These are phyloP conservation scores for Triticum turgidum DNA, from an alignment of 176 grass and related monocot species.

Conservation along the genomic window DNA sequence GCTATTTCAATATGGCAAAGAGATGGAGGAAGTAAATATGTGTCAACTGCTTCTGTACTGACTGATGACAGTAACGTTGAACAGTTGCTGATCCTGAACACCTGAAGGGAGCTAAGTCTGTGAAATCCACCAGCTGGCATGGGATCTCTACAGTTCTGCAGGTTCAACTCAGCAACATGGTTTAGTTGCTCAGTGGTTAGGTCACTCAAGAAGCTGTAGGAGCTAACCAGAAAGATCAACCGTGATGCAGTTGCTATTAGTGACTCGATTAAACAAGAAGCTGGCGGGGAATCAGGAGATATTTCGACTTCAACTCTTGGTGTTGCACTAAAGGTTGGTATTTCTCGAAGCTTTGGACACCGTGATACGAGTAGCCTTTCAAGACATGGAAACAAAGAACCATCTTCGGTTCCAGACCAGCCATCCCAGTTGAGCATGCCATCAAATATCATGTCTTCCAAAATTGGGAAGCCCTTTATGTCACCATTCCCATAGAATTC, in stretches of 20 bases:
- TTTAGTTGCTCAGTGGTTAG: constrained; percentile 28
- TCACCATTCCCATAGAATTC: constrained; percentile 49
- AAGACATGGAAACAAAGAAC: constrained; percentile 37
- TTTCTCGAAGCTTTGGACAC: constrained; percentile 39
- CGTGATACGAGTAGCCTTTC: constrained; percentile 36
- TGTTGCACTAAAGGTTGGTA: constrained; percentile 28
- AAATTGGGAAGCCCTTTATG: constrained; percentile 34
- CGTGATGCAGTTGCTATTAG: not conserved
- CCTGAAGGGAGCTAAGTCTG: constrained; percentile 28
- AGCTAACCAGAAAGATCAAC: constrained; percentile 38
- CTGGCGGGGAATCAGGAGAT: constrained; percentile 14
- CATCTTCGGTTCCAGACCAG: constrained; percentile 36
- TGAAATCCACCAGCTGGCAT: constrained; percentile 34
- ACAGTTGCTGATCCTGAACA: constrained; percentile 40
- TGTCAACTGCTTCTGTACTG: constrained; percentile 22
- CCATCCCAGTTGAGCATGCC: constrained; percentile 28
- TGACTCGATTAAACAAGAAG: constrained; percentile 36
- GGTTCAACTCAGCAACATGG: constrained; percentile 28
- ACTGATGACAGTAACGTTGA: not conserved
- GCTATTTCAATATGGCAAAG: constrained; percentile 37
- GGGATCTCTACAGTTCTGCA: constrained; percentile 31
- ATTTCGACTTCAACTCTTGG: constrained; percentile 57
- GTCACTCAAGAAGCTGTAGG: constrained; percentile 23
- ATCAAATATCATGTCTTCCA: constrained; percentile 51
- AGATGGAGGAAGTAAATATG: constrained; percentile 28